These are phyloP conservation scores for Penicillium roqueforti DNA, from an alignment of 495 filamentous ascomycete genomes.

Conservation along the genomic window DNA sequence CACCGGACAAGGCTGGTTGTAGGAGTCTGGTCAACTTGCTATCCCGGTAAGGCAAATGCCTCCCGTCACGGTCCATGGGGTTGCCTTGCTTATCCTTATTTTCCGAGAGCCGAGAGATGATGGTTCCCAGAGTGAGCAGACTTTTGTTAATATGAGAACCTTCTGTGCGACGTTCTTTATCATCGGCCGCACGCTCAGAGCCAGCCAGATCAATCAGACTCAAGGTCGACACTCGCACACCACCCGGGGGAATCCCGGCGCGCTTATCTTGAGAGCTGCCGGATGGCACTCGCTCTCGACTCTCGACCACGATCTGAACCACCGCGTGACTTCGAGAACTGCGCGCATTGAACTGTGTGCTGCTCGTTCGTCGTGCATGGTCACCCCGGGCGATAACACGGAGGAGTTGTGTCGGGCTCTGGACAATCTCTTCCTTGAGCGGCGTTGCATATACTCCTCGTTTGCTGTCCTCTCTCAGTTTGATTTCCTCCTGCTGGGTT, in stretches of 20 bases:
- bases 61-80: conserved; percentile 68
- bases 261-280: conserved; percentile 65
- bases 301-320: conserved; percentile 97
- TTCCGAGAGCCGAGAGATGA: conserved; percentile 82
- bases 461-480: conserved; percentile 92
- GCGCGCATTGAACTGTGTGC: conserved; percentile 93
- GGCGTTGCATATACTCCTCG: conserved; percentile 94
- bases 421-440: conserved; percentile 96
- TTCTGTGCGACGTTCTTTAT: conserved; percentile 89
- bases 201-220: conserved; percentile 96
- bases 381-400: conserved; percentile 94
- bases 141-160: conserved; percentile 99
- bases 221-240: conserved; percentile 90
- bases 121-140: conserved; percentile 88
- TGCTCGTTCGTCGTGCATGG: conserved; percentile 79
- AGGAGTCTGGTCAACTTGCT: conserved; percentile 93
- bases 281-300: conserved; percentile 70
- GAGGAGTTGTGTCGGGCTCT: conserved; percentile 91
- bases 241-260: conserved; percentile 74
- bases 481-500: conserved; percentile 79
- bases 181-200: conserved; percentile 91
- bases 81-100: conserved; percentile 80
- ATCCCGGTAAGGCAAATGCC: conserved; percentile 93
- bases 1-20: conserved; percentile 88
- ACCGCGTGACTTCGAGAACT: conserved; percentile 97